Evolutionary conservation across 1,139 yeast genomes (phyloP), one percentile per base, ranked within the genome.

Genomic region (Kurtzmaniella quercitrusa): DNA sequence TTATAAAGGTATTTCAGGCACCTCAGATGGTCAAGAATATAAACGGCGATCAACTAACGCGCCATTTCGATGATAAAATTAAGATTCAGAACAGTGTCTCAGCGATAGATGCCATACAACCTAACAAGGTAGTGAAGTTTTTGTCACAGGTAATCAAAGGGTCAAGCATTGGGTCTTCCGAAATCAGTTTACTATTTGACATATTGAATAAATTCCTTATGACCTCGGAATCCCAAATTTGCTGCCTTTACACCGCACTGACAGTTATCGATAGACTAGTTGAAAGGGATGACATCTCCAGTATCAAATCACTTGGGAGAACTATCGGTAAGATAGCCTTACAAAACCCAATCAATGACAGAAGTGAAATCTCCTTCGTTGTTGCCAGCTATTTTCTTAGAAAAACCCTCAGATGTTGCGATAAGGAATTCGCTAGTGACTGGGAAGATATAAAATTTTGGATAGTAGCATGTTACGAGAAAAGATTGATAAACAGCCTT

Each of bases 361-460:
- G 76, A 48, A 54, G 53, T 25, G 79, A 75, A 46, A 41, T 62
- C 21, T 60, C 70, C 0, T 46, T 70, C 9, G 46, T 55, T 1
- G 48, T 56, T 0, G 59, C 65, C 1, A 66, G 70, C 23, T 49
- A 52, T 23, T 45, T 68, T 2, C 48, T 73, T 23, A 39, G 42
- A 1, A 39, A 44, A 3, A 46, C 54, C 43, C 27, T 45, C 1
- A 24, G 31, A 1, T 15, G 33, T 3, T n/a, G 37, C 0, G 58
- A 54, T 43, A 50, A 51, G 2, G 57, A 52, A 8, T 51, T 67
- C 15, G 47, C 50, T 17, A 62, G 61, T 18, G 74, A 71, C 44
- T 59, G 63, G 38, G 49, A 48, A 38, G 79, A 74, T 46, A 61
- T 75, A 42, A 49, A 62, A 17, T 47, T 50, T 3, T 70, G 73